Evolutionary conservation across 495 filamentous ascomycete genomes (phyloP), one percentile per base, ranked within the genome.

Genomic region (Copromyces sp.): DNA sequence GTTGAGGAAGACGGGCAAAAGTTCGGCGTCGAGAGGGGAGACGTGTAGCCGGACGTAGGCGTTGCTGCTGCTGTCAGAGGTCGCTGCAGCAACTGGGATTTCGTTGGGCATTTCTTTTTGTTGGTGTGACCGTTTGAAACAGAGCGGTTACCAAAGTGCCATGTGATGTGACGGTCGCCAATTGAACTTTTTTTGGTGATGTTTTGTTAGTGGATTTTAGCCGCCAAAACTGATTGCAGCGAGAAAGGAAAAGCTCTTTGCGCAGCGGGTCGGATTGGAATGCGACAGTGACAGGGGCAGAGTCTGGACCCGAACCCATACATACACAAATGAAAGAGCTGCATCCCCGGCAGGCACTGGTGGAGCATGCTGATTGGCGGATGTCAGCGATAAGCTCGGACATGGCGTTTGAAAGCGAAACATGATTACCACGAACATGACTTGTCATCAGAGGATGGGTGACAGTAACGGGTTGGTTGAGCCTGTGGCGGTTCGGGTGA

Each of bases 21-120:
- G 87, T 11, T 91, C 86, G 47, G 91, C 82, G 74, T 89, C 93
- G 65, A 98, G 84, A 32, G 95, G 95, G 8, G 92, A 90, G 74
- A 99, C 94, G 79, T 99, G 93, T 35, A 99, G 87, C 73, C 94
- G 71, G 81, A 86, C 45, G 45, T 74, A 75, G 53, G 68, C 24
- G 72, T 75, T 20, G 71, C 39, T 35, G 47, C 42, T 59, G 41
- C 41, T 71, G 70, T 59, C 70, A 71, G 24, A 8, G 32, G 11
- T 59, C 47, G 47, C 47, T 29, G 47, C 53, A 61, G 53, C 53
- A 61, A 16, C 53, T 9, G 53, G 53, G 24, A 7, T 16, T 35
- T 61, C 12, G 47, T 59, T 59, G 53, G 29, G 53, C 53, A 61
- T 61, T 61, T 61, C 53, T 61, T 40, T 40, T 12, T 40, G 24